Evolutionary conservation across 2,329 filamentous ascomycete genomes (phyloP), one percentile per base, ranked within the genome.

Genomic region (Sporothrix euskadiensis): DNA sequence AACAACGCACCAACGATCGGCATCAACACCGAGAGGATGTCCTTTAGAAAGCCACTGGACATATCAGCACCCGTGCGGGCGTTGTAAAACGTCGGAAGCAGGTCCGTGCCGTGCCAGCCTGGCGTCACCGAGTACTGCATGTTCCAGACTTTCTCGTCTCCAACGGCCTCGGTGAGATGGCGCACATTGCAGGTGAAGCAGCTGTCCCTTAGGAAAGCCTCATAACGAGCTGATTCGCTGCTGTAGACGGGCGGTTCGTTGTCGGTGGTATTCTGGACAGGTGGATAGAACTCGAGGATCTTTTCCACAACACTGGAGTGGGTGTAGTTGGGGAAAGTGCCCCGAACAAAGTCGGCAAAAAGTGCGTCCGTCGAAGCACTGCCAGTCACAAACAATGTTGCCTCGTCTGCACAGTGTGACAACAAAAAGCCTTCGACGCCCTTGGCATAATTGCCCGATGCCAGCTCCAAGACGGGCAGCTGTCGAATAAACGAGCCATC

Each of bases 91-190:
- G 81, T 80, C 19, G 83, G 79, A 6, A 84, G 75, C 6, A 85
- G 77, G 73, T 85, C 83, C 8, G 79, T 78, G 8, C 78, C 83
- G 74, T 85, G 83, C 63, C 80, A 78, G 6, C 81, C 83, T 0
- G 82, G 83, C 7, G 79, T 78, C 8, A 83, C 78, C 7, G 79
- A 80, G 76, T 84, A 85, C 73, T 83, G 82, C 77, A 84, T 81
- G 69, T 79, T 81, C 74, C 79, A 85, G 3, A 80, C 79, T 41
- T 80, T 81, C 3, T 77, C 77, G 54, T 79, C 78, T 19, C 79
- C 77, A 68, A 82, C 80, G 3, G 80, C 81, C 71, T 82, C 79
- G n/a, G 80, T 81, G 39, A 85, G 76, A 75, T 78, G 79, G 22
- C 81, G 79, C 49, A 81, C 78, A 74, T 82, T 80, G 76, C 82